Conservation (phyloP, 768 basidiomycete genomes). For the Lentinula sp. region DNA sequence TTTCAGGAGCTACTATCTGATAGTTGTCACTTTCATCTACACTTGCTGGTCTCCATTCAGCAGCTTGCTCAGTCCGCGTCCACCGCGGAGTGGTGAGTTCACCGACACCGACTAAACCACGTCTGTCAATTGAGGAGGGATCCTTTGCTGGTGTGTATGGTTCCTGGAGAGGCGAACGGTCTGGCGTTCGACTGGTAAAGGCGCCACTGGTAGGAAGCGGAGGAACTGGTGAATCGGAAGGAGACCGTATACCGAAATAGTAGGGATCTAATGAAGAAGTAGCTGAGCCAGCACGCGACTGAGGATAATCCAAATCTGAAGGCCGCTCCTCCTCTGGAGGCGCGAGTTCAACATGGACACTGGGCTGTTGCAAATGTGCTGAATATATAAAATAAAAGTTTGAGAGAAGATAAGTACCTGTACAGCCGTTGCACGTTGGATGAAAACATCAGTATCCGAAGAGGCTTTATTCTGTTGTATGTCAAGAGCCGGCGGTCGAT, state of each 20-base stretch:
- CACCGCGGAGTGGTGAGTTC: constrained; percentile 96
- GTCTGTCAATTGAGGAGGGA: constrained; percentile 77
- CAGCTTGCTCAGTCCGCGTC: constrained; percentile 49
- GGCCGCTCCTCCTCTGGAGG: constrained; percentile 30
- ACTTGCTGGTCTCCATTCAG: constrained; percentile 23
- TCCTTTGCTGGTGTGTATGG: constrained; percentile 71
- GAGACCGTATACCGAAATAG: constrained; percentile 72
- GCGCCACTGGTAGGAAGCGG: constrained; percentile 37
- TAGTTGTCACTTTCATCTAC: constrained; percentile 29
- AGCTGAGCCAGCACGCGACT: constrained; percentile 66
- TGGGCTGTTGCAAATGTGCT: constrained; percentile 16
- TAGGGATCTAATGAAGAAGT: constrained; percentile 85
- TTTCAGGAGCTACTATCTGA: constrained; percentile 33
- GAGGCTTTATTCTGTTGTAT: constrained; percentile 27
- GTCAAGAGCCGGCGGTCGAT: constrained; percentile 48
- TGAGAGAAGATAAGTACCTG: constrained; percentile 22
- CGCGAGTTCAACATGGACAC: constrained; percentile 44
- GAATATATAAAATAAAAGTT: constrained; percentile 15
- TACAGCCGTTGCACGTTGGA: constrained; percentile 28
- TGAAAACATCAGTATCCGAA: constrained; percentile 32
- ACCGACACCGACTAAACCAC: constrained; percentile 87
- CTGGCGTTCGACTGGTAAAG: constrained; percentile 53
- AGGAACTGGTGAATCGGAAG: constrained; percentile 59
- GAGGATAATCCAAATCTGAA: constrained; percentile 38
- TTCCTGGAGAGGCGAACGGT: constrained; percentile 40